A percentile compares a stretch with the other conserved stretches of the same genome.
Conservation (phyloP, 1,284 basidiomycete species). For the Grifola frondosa region DNA sequence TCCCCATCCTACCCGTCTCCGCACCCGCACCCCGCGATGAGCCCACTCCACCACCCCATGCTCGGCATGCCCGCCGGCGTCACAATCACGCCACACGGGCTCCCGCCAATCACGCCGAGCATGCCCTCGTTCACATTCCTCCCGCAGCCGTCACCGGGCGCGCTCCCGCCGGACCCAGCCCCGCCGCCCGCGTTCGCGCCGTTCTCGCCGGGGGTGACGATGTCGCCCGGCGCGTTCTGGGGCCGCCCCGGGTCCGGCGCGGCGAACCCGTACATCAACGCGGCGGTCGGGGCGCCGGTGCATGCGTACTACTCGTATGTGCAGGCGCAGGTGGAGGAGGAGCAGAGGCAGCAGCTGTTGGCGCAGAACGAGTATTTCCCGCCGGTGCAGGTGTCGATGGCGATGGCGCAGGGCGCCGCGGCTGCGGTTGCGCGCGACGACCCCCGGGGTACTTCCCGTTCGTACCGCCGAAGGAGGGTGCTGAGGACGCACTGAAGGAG, state of each 20-base stretch:
- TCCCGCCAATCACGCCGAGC: constrained; percentile 75
- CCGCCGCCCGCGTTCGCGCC: constrained; percentile 30
- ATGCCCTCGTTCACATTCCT: constrained; percentile 78
- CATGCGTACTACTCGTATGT: constrained; percentile 17
- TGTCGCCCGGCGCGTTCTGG: constrained; percentile 73
- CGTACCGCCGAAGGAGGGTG: constrained; percentile 26
- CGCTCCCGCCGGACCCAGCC: constrained; percentile 10
- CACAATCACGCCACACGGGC: constrained; percentile 62
- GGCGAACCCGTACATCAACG: constrained; percentile 60
- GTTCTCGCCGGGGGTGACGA: constrained; percentile 66
- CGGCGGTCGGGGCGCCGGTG: constrained; percentile 70
- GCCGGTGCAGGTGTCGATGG: constrained; percentile 28
- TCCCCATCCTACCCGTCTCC: constrained; percentile 32
- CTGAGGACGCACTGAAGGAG: constrained; percentile 1
- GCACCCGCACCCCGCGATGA: constrained; percentile 25
- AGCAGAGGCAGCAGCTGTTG: constrained; percentile 11
- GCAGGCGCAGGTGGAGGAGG: constrained; percentile 8
- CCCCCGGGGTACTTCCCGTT: constrained; percentile 47
- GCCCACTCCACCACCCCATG: constrained; percentile 36
- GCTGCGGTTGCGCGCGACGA: constrained; percentile 13
- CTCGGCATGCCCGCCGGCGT: constrained; percentile 29
- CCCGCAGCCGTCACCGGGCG: constrained; percentile 39
- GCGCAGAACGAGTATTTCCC: constrained; percentile 23
- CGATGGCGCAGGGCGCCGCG: constrained; percentile 13
- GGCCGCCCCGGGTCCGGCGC: constrained; percentile 47